A percentile compares a stretch with the other conserved stretches of the same genome.
phyloP scores from a whole-genome alignment of 2,329 filamentous ascomycete genomes.

The Microcyclospora tardicrescens region DNA sequence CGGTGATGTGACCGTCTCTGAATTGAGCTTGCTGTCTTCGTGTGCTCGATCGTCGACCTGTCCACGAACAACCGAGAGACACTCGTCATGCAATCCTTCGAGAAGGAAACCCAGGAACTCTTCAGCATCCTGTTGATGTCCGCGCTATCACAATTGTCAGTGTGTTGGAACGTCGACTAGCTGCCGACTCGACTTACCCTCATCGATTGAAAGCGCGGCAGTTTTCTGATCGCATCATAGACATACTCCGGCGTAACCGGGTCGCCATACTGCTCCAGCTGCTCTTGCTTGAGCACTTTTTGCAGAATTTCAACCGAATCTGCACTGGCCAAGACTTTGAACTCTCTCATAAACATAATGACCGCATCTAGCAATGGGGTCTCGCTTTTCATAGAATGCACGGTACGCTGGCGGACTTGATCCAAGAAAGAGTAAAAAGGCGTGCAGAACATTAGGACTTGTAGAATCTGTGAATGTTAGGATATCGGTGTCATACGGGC shows the following conservation, averaged over 20 bases:
- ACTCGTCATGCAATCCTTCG: slow-evolving; percentile 88
- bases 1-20: slow-evolving; percentile 26
- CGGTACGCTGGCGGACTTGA: slow-evolving; percentile 68
- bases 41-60: slow-evolving; percentile 6
- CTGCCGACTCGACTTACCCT: slow-evolving; percentile 43
- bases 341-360: slow-evolving; percentile 94
- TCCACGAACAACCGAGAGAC: slow-evolving; percentile 53
- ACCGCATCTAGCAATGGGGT: slow-evolving; percentile 89
- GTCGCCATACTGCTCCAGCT: slow-evolving; percentile 82
- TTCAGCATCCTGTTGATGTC: slow-evolving; percentile 94
- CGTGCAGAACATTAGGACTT: slow-evolving; percentile 85
- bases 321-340: slow-evolving; percentile 71
- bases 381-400: slow-evolving; percentile 87
- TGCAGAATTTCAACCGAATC: slow-evolving; percentile 60
- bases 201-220: slow-evolving; percentile 86
- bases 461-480: slow-evolving; percentile 54
- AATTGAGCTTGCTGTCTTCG: slow-evolving; percentile 15
- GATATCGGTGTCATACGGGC: no score
- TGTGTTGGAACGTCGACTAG: not conserved
- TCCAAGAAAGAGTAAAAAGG: slow-evolving; percentile 93
- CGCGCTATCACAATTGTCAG: slow-evolving; percentile 45
- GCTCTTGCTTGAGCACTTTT: slow-evolving; percentile 61
- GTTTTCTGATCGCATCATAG: slow-evolving; percentile 77
- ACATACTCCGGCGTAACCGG: slow-evolving; percentile 89
- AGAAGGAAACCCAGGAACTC: slow-evolving; percentile 91